Percentiles rank a stretch among this genome's conserved stretches.
These are phyloP conservation scores for Capsella rubella DNA, from an alignment of 441 rosid species.

Conservation along the genomic window DNA sequence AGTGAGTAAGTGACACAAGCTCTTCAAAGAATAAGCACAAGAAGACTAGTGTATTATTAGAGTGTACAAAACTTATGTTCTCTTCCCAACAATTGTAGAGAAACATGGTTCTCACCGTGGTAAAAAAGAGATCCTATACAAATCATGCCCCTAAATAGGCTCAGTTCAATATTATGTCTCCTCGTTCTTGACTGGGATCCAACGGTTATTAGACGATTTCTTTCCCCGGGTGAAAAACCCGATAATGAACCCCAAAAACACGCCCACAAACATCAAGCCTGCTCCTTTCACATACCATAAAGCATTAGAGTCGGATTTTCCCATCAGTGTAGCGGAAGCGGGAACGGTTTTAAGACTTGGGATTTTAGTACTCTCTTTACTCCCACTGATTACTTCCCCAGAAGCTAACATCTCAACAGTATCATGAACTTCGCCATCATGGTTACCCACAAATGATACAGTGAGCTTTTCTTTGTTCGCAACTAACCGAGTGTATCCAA, in stretches of 20 bases:
- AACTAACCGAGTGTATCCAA: conserved; percentile 82
- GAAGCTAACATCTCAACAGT: conserved; percentile 78
- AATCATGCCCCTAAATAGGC: conserved; percentile 23
- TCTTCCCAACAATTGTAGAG: conserved; percentile 22
- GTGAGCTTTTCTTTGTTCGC: conserved; percentile 83
- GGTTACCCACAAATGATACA: conserved; percentile 83
- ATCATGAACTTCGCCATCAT: conserved; percentile 92
- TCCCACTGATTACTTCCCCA: conserved; percentile 66
- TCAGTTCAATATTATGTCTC: conserved; percentile 48
- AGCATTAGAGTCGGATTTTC: conserved; percentile 44
- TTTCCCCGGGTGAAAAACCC: conserved; percentile 62
- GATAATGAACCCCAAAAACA: conserved; percentile 61
- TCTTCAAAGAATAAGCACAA: conserved; percentile 6
- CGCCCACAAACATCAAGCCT: conserved; percentile 66
- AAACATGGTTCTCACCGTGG: conserved; percentile 32
- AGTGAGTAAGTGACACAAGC: background rate
- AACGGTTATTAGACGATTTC: conserved; percentile 52
- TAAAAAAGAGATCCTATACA: conserved; percentile 26
- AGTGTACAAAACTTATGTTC: conserved; percentile 2
- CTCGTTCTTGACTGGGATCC: conserved; percentile 71
- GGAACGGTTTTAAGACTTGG: background rate
- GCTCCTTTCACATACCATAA: conserved; percentile 65
- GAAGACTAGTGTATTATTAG: conserved; percentile 15
- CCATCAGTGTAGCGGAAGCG: conserved; percentile 27
- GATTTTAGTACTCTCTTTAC: conserved; percentile 10